Percentiles rank a stretch among this genome's conserved stretches.
Evolutionary conservation across 768 basidiomycete genomes (phyloP).

Genomic region (Pilatotrama ljubarskyi): DNA sequence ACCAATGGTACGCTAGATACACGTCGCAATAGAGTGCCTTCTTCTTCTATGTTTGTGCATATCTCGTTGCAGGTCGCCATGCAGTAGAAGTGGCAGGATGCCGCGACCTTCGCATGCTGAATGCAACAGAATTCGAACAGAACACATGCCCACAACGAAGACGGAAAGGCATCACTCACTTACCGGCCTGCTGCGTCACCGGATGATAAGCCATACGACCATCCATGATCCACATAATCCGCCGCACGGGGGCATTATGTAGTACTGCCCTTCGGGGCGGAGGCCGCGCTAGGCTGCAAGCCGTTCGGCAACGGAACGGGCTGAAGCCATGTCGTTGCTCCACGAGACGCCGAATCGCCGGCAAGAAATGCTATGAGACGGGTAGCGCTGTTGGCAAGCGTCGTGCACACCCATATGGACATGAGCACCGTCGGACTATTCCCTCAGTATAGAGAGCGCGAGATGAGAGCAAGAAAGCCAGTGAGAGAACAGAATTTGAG

Average conservation of each 20-base stretch:
- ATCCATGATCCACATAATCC: background rate
- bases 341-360: background rate
- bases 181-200: background rate
- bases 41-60: no score
- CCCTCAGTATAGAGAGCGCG: no score
- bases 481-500: background rate
- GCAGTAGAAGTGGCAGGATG: background rate
- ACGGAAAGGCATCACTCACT: background rate
- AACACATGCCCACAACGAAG: background rate
- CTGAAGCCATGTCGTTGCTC: background rate
- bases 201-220: background rate
- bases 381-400: no score
- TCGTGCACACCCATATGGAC: no score
- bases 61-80: no score
- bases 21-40: no score
- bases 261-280: background rate
- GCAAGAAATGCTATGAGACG: no score
- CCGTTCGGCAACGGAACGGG: background rate
- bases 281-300: background rate
- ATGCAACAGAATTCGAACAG: background rate
- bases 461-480: background rate
- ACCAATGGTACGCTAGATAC: no score
- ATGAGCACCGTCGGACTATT: no score
- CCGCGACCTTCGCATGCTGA: background rate
- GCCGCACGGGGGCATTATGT: background rate